Conservation (phyloP, 1,284 basidiomycete species). For the Apiotrichum akiyoshidainum region DNA sequence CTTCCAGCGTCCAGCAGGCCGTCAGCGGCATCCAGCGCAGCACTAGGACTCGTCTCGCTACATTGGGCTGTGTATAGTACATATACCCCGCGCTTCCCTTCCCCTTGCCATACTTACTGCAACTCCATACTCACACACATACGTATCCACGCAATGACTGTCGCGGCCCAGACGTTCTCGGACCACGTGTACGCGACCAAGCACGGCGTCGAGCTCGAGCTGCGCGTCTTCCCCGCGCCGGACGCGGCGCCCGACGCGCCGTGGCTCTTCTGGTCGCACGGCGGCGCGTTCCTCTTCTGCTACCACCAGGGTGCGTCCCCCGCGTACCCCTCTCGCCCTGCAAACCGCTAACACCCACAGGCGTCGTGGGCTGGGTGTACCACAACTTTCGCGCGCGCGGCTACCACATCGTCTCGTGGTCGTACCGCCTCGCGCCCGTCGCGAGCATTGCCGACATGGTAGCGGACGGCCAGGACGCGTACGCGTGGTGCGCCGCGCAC, state of each 20-base stretch:
- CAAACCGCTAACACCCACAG: not conserved
- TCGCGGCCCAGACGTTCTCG: constrained; percentile 8
- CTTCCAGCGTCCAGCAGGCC: no score
- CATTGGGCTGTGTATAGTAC: no score
- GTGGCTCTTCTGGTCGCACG: constrained; percentile 31
- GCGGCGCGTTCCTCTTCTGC: constrained; percentile 24
- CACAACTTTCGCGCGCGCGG: constrained; percentile 10
- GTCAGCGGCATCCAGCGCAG: no score
- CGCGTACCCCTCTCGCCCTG: no score
- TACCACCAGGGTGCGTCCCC: not conserved
- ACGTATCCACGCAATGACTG: no score
- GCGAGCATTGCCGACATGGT: constrained; percentile 17
- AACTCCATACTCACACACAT: no score
- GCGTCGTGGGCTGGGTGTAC: constrained; percentile 10
- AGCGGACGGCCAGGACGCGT: constrained; percentile 14
- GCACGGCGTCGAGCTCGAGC: constrained; percentile 26
- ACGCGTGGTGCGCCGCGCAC: constrained; percentile 11
- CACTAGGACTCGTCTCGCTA: no score
- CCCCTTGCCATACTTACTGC: no score
- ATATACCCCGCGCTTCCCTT: no score
- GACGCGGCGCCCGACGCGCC: not conserved
- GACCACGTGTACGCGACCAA: constrained; percentile 29
- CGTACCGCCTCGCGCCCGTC: constrained; percentile 18
- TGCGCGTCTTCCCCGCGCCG: constrained; percentile 28
- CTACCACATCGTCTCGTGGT: constrained; percentile 14